Percentiles rank a stretch among this genome's conserved stretches.
Evolutionary conservation across 2,329 filamentous ascomycete genomes (phyloP).

Genomic region (Sporothrix curviconia): DNA sequence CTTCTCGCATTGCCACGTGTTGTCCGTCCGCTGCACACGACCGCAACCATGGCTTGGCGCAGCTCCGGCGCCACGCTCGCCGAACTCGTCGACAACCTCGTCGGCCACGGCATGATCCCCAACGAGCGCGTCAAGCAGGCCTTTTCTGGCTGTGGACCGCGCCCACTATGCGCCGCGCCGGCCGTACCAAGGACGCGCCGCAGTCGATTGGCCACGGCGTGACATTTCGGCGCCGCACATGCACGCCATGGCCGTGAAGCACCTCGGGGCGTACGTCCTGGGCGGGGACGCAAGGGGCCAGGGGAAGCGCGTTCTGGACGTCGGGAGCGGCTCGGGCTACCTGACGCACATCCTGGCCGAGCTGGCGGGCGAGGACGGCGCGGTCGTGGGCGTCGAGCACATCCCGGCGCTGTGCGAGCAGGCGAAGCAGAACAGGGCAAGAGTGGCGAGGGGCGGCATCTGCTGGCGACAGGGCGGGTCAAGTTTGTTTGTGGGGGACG

Average conservation of each 20-base stretch:
- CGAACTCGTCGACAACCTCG: conserved; percentile 73
- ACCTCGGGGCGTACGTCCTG: conserved; percentile 40
- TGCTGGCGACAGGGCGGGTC: conserved; percentile 60
- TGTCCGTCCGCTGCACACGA: too few species aligned
- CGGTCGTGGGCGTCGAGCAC: conserved; percentile 69
- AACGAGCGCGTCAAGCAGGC: conserved; percentile 66
- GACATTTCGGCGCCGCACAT: conserved; percentile 56
- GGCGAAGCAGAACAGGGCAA: conserved; percentile 61
- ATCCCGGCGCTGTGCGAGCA: conserved; percentile 58
- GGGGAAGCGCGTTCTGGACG: conserved; percentile 57
- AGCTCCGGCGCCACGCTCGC: conserved; percentile 69
- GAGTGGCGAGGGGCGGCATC: conserved; percentile 46
- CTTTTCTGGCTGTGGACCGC: conserved; percentile 82
- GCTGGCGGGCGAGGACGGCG: conserved; percentile 49
- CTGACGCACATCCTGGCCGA: conserved; percentile 83
- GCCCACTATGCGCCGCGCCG: conserved; percentile 67
- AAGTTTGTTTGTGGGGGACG: conserved; percentile 71
- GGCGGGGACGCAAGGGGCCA: conserved; percentile 23
- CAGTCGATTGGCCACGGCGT: conserved; percentile 49
- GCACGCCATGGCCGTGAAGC: conserved; percentile 49
- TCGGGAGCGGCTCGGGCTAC: conserved; percentile 74
- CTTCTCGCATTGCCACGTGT: too few species aligned
- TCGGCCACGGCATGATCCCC: conserved; percentile 64
- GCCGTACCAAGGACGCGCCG: conserved; percentile 60
- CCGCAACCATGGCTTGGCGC: conserved; percentile 74